These are phyloP conservation scores for Trametes punicea DNA, from an alignment of 768 basidiomycete genomes.

Conservation along the genomic window DNA sequence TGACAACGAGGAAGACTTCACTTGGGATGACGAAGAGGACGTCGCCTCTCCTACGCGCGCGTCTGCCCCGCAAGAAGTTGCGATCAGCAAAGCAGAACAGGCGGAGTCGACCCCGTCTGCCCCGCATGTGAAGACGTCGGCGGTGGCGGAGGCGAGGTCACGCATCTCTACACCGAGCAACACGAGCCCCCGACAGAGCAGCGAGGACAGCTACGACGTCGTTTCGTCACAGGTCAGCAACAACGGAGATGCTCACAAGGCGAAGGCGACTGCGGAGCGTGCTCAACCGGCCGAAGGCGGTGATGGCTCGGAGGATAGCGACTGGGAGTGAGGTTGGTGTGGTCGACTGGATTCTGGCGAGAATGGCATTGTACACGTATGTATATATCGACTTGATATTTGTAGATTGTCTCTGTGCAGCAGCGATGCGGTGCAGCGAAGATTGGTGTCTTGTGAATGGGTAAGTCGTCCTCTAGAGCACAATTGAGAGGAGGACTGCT, in stretches of 20 bases:
- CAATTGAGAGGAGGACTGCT: too few relatives aligned
- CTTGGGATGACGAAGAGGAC: slow-evolving; percentile 91
- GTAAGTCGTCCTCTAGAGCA: too few relatives aligned
- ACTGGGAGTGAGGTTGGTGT: slow-evolving; percentile 22
- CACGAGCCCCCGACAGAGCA: slow-evolving; percentile 30
- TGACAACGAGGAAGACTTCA: slow-evolving; percentile 83
- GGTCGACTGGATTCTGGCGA: too few relatives aligned
- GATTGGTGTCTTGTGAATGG: too few relatives aligned
- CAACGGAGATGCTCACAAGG: slow-evolving; percentile 4
- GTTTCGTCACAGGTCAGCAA: slow-evolving; percentile 34
- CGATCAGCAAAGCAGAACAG: neutral
- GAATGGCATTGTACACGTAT: too few relatives aligned
- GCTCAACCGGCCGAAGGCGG: slow-evolving; percentile 10
- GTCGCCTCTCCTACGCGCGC: slow-evolving; percentile 20
- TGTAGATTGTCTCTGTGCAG: too few relatives aligned
- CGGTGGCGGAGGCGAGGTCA: slow-evolving; percentile 13
- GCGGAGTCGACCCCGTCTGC: neutral
- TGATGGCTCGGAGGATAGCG: slow-evolving; percentile 21
- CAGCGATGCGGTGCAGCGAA: too few relatives aligned
- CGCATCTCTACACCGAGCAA: slow-evolving; percentile 23
- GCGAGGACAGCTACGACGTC: slow-evolving; percentile 37
- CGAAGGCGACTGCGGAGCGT: neutral
- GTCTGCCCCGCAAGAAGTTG: neutral
- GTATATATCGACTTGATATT: too few relatives aligned
- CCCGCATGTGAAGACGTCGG: slow-evolving; percentile 5